Evolutionary conservation across 305 asterid species (phyloP).

Genomic region (Rubia peregrina): DNA sequence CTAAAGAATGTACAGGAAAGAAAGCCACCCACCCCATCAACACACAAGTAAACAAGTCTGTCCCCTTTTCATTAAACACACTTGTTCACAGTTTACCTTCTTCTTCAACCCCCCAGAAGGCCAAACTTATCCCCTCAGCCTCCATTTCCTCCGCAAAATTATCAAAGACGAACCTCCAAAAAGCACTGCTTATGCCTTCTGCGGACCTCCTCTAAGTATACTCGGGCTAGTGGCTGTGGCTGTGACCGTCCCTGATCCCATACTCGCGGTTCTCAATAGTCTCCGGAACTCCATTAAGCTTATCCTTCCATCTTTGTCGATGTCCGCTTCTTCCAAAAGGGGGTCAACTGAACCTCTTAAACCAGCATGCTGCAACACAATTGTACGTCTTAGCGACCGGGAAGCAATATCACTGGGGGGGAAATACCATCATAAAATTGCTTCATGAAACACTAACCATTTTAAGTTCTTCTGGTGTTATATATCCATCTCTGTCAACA

Average conservation of each 20-base stretch:
- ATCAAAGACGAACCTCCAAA: neutral
- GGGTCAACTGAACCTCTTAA: constrained; percentile 82
- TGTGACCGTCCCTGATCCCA: constrained; percentile 36
- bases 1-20: constrained; percentile 23
- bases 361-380: constrained; percentile 62
- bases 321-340: constrained; percentile 87
- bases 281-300: constrained; percentile 89
- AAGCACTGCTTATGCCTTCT: constrained; percentile 8
- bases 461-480: constrained; percentile 86
- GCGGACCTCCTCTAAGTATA: constrained; percentile 15
- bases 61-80: neutral
- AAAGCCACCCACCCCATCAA: constrained; percentile 5
- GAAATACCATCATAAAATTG: neutral
- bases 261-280: constrained; percentile 88
- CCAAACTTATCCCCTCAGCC: neutral
- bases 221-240: constrained; percentile 18
- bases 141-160: constrained; percentile 4
- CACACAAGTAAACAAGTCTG: constrained; percentile 6
- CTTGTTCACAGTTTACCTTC: neutral
- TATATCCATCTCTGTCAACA: constrained; percentile 83
- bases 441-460: constrained; percentile 43
- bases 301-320: constrained; percentile 88
- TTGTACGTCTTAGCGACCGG: neutral
- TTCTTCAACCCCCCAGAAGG: neutral
- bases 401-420: too few relatives aligned